Percentiles rank a stretch among this genome's conserved stretches.
These are phyloP conservation scores for Dipteronia dyeriana DNA, from an alignment of 345 rosid genomes.

Conservation along the genomic window DNA sequence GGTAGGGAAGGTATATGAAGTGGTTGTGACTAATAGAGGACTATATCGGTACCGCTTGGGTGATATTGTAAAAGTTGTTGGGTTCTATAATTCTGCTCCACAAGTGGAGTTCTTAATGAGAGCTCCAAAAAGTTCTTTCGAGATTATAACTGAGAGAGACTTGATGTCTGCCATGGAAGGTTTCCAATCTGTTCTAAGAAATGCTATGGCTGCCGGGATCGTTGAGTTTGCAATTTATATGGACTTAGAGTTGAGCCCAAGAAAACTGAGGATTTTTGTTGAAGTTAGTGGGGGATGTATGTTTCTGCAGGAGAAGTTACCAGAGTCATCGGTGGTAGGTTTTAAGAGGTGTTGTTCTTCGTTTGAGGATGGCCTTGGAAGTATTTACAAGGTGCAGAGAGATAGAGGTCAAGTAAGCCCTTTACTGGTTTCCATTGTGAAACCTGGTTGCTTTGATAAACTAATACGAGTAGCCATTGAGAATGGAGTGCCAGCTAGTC, in stretches of 20 bases:
- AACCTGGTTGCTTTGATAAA: constrained; percentile 44
- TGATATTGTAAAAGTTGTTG: constrained; percentile 47
- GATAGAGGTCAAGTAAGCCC: constrained; percentile 38
- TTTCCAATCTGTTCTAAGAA: constrained; percentile 31
- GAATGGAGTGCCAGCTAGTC: constrained; percentile 50
- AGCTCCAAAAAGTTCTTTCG: constrained; percentile 43
- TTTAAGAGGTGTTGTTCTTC: constrained; percentile 28
- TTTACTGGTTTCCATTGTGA: constrained; percentile 34
- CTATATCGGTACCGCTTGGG: constrained; percentile 49
- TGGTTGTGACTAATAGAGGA: constrained; percentile 49
- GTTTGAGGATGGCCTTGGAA: constrained; percentile 44
- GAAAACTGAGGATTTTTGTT: constrained; percentile 35
- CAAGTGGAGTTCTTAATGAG: constrained; percentile 49
- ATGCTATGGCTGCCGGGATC: constrained; percentile 33
- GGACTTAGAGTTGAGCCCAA: constrained; percentile 29
- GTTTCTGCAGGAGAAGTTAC: constrained; percentile 16
- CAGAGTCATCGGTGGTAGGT: constrained; percentile 20
- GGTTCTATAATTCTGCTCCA: constrained; percentile 48
- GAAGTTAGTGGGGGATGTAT: constrained; percentile 32
- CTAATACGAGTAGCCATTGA: constrained; percentile 32
- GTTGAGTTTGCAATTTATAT: constrained; percentile 37
- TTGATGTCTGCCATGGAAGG: constrained; percentile 43
- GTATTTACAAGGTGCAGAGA: constrained; percentile 41
- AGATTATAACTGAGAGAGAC: constrained; percentile 41
- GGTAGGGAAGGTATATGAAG: constrained; percentile 50